Percentiles rank a stretch among this genome's conserved stretches.
Evolutionary conservation across 1,139 yeast genomes (phyloP).

Genomic region (Debaryomyces subglobosus): DNA sequence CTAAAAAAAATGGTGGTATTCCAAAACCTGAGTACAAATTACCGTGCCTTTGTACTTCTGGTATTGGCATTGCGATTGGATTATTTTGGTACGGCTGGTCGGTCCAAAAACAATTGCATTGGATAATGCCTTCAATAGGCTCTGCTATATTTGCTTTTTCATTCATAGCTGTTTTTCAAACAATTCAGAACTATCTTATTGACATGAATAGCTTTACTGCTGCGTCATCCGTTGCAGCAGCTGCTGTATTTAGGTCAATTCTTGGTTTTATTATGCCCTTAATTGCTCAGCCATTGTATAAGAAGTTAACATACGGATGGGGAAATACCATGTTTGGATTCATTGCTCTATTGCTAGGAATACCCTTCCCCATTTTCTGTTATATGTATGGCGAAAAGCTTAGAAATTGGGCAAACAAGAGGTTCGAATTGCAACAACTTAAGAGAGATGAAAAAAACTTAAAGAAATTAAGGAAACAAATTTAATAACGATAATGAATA

Average conservation of each 20-base stretch:
- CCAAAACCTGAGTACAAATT: slow-evolving; percentile 48
- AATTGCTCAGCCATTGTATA: slow-evolving; percentile 45
- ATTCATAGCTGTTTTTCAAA: slow-evolving; percentile 47
- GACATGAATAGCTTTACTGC: slow-evolving; percentile 50
- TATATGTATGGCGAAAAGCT: slow-evolving; percentile 43
- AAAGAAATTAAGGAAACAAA: slow-evolving; percentile 25
- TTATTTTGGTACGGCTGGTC: slow-evolving; percentile 53
- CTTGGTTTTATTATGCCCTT: slow-evolving; percentile 49
- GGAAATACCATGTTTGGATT: slow-evolving; percentile 49
- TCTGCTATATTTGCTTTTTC: slow-evolving; percentile 48
- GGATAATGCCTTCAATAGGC: slow-evolving; percentile 53
- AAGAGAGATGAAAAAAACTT: slow-evolving; percentile 37
- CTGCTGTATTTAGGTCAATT: slow-evolving; percentile 47
- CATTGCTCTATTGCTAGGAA: slow-evolving; percentile 41
- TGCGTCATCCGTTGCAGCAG: slow-evolving; percentile 51
- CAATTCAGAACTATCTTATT: slow-evolving; percentile 46
- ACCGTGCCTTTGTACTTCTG: slow-evolving; percentile 43
- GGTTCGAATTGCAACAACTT: slow-evolving; percentile 36
- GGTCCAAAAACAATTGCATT: slow-evolving; percentile 42
- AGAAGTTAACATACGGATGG: slow-evolving; percentile 46
- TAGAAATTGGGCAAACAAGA: slow-evolving; percentile 38
- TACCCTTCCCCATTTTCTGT: slow-evolving; percentile 50
- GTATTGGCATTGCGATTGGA: slow-evolving; percentile 43
- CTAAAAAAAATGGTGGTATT: slow-evolving; percentile 36
- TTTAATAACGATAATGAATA: neutral